Conservation (phyloP, 352 stramenopile genomes). For the Phytopythium oedochilum region DNA sequence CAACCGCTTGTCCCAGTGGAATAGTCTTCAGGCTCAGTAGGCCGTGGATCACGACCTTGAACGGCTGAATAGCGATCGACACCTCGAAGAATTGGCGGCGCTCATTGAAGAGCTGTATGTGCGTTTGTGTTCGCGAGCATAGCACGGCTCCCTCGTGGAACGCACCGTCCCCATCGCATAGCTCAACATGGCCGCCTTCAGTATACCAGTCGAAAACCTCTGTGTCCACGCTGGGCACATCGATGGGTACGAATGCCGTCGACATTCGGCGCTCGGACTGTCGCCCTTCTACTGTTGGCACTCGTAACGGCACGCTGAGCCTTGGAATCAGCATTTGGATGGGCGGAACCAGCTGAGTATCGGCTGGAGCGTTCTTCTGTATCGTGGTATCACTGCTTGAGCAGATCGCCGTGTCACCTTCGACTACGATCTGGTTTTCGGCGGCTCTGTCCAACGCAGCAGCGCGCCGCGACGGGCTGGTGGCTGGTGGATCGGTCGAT, state of each 20-base stretch:
- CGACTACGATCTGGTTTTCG: neutral
- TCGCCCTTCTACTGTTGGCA: neutral
- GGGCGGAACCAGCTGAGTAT: neutral
- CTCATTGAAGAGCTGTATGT: conserved; percentile 57
- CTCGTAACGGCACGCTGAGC: neutral
- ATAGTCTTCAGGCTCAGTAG: conserved; percentile 35
- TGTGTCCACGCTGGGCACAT: conserved; percentile 5
- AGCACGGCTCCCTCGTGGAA: conserved; percentile 52
- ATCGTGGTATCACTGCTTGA: conserved; percentile 1
- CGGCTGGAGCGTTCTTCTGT: neutral
- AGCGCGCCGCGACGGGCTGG: neutral
- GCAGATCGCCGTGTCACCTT: neutral
- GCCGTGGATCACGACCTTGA: conserved; percentile 57
- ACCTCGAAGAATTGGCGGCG: conserved; percentile 47
- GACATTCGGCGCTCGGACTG: neutral
- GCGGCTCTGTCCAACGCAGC: neutral
- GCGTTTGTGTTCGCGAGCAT: conserved; percentile 27
- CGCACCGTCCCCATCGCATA: conserved; percentile 21
- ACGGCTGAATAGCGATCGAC: conserved; percentile 18
- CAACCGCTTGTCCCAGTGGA: conserved; percentile 36
- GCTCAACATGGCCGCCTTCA: conserved; percentile 43
- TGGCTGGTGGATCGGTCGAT: neutral
- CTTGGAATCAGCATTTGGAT: neutral
- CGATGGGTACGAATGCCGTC: conserved; percentile 2
- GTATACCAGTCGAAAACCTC: conserved; percentile 47